Evolutionary conservation across 345 rosid genomes (phyloP), one percentile per base, ranked within the genome.

Genomic region (Rhodamnia rubescens): DNA sequence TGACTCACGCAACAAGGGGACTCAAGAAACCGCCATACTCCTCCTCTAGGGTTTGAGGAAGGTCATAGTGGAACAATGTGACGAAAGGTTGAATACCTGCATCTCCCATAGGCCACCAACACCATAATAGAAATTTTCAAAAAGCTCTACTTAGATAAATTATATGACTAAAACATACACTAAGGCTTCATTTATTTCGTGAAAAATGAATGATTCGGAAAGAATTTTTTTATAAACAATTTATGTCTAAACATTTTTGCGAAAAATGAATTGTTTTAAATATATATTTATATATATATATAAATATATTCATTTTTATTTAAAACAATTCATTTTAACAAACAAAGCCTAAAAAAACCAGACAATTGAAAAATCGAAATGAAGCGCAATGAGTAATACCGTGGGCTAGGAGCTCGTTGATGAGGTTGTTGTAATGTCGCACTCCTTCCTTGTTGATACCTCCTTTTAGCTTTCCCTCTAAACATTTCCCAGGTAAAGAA

Each of bases 381-480:
- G 74, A 29, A 27, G 74, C 20, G 14, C 74, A 29, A 20, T 61
- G 74, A 61, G 74, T 2, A 36, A 61, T 40, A 87, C 87, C 89
- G 27, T 92, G 87, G 61, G 87, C 87, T 9, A 92, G 87, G 84
- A 92, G 93, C 84, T 90, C 92, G 56, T 91, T 87, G 84, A 92
- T 92, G 74, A 92, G 93, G 53, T 91, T 88, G 82, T 88, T 91
- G 91, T 92, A 90, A 82, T 89, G 89, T 74, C 85, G 86, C 53
- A 91, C 86, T 44, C 93, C 94, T 84, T 82, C 59, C 78, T 80
- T 69, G 87, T 89, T 92, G 55, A 92, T 86, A 87, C 92, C 94
- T 83, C 91, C 91, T 2, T 86, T 87, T 51, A 88, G 58, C 56
- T 86, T 88, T 49, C 90, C 88, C 53, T 74, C 89, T 86, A 32